Base-by-base conservation (phyloP, 352 stramenopile species). In the Pythium insidiosum region DNA sequence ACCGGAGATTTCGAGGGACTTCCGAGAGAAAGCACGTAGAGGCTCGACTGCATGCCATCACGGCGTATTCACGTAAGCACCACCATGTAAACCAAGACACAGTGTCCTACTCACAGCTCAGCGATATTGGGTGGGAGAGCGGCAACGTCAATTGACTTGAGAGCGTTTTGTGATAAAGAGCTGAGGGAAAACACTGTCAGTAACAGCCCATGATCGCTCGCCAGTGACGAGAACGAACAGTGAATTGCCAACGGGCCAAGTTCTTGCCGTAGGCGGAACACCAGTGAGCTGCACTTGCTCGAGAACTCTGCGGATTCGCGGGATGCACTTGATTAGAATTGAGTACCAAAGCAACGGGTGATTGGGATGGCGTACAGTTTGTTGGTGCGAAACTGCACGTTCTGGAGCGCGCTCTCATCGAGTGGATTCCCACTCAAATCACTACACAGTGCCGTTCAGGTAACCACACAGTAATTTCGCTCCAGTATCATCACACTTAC, bases 351-450 rank as follows among this genome's bases (percentile, higher is more conserved):
- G 29, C 3, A 12, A 13, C 1, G 16, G 3, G 11, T 40, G 28
- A n/a, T n/a, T 20, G 4, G 2, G 9, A 31, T 12, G 2, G 46
- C 53, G n/a, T 23, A 61, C 53, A 61, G n/a, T 19, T 48, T 43
- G 35, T 48, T 51, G 16, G 36, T 39, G 13, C 46, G 45, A 20
- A 62, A 29, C 34, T 49, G 51, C 28, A 56, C 43, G 13, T 34
- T 43, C 4, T 9, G 10, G 23, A 62, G 56, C 1, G 46, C 36
- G 6, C 16, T 30, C 9, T 47, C 42, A 10, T 20, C 22, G 19
- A 62, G 49, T 1, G 40, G 47, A 35, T 62, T 62, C 18, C 50
- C 28, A 37, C 53, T 62, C 13, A 62, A 30, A 25, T 62, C 53
- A 31, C 53, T 61, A 33, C 16, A 28, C 24, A 18, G 20, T 2